Evolutionary conservation across 164 flowering plant species (phyloP).

Genomic region (Berberis vulgaris): DNA sequence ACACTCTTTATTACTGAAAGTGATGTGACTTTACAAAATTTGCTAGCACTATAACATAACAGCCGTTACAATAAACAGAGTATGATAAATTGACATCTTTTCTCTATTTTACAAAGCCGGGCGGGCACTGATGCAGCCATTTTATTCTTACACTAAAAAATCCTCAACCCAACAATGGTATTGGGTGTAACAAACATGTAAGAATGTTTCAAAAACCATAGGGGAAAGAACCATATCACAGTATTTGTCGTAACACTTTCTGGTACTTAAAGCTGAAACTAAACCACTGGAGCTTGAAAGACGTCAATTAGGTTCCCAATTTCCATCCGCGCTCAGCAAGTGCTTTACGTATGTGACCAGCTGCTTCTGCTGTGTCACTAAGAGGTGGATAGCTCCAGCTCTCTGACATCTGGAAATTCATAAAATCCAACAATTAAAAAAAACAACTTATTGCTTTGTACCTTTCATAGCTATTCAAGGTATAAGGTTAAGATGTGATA

Average conservation of each 20-base stretch:
- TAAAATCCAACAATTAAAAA: not conserved
- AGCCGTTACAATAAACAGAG: not conserved
- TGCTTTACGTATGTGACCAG: slow-evolving; percentile 49
- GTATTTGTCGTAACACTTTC: not conserved
- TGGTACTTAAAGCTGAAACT: not conserved
- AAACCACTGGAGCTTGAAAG: not conserved
- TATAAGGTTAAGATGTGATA: not conserved
- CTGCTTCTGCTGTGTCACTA: slow-evolving; percentile 77
- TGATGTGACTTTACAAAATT: not conserved
- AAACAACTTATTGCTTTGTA: not conserved
- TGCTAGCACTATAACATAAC: not conserved
- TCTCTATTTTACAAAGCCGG: slow-evolving; percentile 14
- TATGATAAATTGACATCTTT: not conserved
- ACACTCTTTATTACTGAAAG: too few relatives aligned
- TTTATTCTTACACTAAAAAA: slow-evolving; percentile 7
- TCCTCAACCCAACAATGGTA: not conserved
- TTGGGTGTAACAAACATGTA: not conserved
- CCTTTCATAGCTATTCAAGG: not conserved
- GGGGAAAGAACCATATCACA: not conserved
- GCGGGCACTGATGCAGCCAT: slow-evolving; percentile 4
- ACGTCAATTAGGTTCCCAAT: slow-evolving; percentile 26
- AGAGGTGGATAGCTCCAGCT: slow-evolving; percentile 91
- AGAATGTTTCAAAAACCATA: not conserved
- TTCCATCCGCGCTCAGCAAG: slow-evolving; percentile 77
- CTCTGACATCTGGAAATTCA: slow-evolving; percentile 49